Percentiles rank a stretch among this genome's conserved stretches.
phyloP scores from a whole-genome alignment of 352 stramenopile species.

The Phytophthora syringae region DNA sequence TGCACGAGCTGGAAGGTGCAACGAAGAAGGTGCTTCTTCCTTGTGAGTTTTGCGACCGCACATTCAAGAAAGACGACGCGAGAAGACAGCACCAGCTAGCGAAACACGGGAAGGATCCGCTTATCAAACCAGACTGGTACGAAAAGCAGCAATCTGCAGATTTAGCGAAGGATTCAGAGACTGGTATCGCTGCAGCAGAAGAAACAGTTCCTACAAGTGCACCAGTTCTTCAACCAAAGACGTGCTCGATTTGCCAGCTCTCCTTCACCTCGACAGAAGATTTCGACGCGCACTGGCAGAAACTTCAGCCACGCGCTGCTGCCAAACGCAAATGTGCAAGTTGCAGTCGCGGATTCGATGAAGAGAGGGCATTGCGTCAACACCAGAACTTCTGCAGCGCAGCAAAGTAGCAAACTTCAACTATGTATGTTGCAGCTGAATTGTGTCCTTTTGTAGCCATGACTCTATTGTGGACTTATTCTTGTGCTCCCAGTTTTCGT shows the following conservation, averaged over 20 bases:
- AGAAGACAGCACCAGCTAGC: slow-evolving; percentile 75
- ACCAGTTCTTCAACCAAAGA: slow-evolving; percentile 11
- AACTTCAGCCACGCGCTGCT: slow-evolving; percentile 35
- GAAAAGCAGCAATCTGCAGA: slow-evolving; percentile 34
- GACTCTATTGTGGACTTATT: not conserved
- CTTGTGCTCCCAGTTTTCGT: not conserved
- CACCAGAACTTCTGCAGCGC: slow-evolving; percentile 75
- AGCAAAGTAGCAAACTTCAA: not conserved
- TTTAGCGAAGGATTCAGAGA: not conserved
- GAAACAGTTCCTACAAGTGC: not conserved
- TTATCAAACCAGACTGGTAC: slow-evolving; percentile 88
- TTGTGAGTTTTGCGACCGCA: slow-evolving; percentile 57
- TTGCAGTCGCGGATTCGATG: slow-evolving; percentile 65
- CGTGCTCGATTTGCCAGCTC: slow-evolving; percentile 49
- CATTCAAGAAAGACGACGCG: slow-evolving; percentile 82
- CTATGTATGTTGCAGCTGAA: not conserved
- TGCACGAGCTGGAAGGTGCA: slow-evolving; percentile 70
- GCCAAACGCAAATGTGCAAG: slow-evolving; percentile 43
- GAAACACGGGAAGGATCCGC: slow-evolving; percentile 81
- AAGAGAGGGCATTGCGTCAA: slow-evolving; percentile 75
- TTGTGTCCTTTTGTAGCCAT: not conserved
- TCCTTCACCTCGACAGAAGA: slow-evolving; percentile 30
- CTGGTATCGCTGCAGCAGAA: not conserved
- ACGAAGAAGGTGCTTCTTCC: slow-evolving; percentile 34
- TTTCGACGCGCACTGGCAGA: slow-evolving; percentile 49